phyloP scores from a whole-genome alignment of 2,329 filamentous ascomycete species.

The Neocucurbitaria cava region DNA sequence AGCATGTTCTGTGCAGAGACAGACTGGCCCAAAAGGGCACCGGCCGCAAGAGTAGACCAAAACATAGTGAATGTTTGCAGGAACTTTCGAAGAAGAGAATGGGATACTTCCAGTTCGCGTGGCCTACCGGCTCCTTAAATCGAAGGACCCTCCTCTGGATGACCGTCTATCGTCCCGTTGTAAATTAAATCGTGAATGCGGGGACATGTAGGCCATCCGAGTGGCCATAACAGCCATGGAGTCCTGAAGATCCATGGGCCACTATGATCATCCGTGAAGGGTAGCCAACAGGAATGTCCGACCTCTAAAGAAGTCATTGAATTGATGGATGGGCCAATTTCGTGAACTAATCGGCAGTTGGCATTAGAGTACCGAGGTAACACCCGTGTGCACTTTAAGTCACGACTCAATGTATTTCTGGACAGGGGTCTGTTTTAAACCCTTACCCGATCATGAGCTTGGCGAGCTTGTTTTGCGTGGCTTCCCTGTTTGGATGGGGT shows the following conservation, averaged over 20 bases:
- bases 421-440: neutral
- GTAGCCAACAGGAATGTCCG: conserved; percentile 11
- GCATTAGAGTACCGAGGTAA: conserved; percentile 25
- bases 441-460: neutral
- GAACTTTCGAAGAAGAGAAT: neutral
- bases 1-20: conserved; percentile 42
- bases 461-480: neutral
- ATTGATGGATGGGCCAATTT: conserved; percentile 27
- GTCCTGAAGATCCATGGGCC: conserved; percentile 10
- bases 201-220: conserved; percentile 5
- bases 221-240: conserved; percentile 6
- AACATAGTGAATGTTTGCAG: conserved; percentile 24
- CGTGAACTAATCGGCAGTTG: conserved; percentile 23
- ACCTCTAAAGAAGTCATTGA: conserved; percentile 5
- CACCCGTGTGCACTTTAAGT: neutral
- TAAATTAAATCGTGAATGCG: conserved; percentile 6
- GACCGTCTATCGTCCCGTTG: neutral
- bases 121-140: conserved; percentile 14
- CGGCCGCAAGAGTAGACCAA: conserved; percentile 29
- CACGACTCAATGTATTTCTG: neutral
- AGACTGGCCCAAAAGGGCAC: conserved; percentile 31
- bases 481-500: neutral
- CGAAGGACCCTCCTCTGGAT: neutral
- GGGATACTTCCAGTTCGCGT: neutral
- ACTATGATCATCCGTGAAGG: conserved; percentile 4